Base-by-base conservation (phyloP, 768 basidiomycete species). In the Leucocoprinus leucothites region DNA sequence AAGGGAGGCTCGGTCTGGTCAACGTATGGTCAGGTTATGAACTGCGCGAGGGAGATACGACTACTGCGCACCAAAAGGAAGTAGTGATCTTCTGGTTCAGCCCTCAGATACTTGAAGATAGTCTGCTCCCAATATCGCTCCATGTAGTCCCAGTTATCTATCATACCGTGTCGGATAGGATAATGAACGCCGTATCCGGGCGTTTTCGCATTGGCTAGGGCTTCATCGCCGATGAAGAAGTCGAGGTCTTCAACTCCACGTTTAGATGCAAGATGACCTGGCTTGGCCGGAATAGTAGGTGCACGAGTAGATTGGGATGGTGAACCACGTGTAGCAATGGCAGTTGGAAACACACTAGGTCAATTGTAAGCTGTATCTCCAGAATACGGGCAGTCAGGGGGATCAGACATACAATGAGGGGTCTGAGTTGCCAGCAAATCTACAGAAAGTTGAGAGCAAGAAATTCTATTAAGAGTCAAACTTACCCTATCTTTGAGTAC, bases 141-240 rank as follows among this genome's bases (percentile, higher is more conserved):
- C 95, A 98, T 98, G 62, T 97, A 86, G 69, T 95, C 93, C 93
- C 93, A 95, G 64, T 97, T 97, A 59, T 97, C 95, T 65, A 97
- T 96, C 88, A 91, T 88, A 22, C 96, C 96, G 66, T 98, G 97
- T 52, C 91, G 82, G 66, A 98, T 98, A 13, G 97, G 97, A 71
- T 98, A 98, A 71, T 94, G 89, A 3, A 99, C 82, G 21, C 89
- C 86, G 72, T 98, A 99, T 1, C 89, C 89, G 0, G 89, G 89
- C 0, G 96, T 98, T 77, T 94, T 98, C 36, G 89, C 86, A 67
- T 98, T 98, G 16, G 92, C 92, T 16, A 98, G 78, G 0, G 97
- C 97, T 71, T 98, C 97, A 67, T 98, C 94, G 57, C 97, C 97
- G 73, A 99, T 99, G 80, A 90, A 97, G 81, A 98, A 99, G 76